phyloP scores from a whole-genome alignment of 169 alveolate species.

The Babesia bigemina region DNA sequence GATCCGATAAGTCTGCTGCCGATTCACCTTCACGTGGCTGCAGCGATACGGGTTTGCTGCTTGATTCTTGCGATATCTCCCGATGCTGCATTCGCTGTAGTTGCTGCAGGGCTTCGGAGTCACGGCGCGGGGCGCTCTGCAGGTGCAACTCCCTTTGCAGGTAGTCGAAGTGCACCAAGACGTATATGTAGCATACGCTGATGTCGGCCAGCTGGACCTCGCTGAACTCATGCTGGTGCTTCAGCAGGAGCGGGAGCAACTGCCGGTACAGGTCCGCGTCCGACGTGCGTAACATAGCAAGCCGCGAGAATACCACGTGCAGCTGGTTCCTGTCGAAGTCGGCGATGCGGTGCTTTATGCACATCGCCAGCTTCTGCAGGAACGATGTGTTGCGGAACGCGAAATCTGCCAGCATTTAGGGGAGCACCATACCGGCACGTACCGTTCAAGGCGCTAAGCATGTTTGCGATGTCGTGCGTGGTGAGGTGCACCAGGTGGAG shows the following conservation, averaged over 20 bases:
- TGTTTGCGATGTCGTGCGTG: constrained; percentile 36
- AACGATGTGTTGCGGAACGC: constrained; percentile 48
- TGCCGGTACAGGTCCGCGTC: constrained; percentile 40
- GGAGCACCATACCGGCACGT: neutral
- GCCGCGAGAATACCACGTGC: constrained; percentile 32
- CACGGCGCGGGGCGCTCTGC: neutral
- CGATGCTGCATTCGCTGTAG: neutral
- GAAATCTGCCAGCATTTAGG: constrained; percentile 11
- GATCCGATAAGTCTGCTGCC: neutral
- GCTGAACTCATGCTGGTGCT: constrained; percentile 46
- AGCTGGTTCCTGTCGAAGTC: constrained; percentile 36
- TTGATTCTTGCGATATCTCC: neutral
- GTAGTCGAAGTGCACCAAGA: constrained; percentile 54
- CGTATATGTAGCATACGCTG: constrained; percentile 18
- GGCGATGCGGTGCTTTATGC: constrained; percentile 49
- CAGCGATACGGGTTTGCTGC: too few relatives aligned
- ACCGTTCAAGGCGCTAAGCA: constrained; percentile 50
- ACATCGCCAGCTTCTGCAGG: constrained; percentile 40
- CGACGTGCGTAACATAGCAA: constrained; percentile 45
- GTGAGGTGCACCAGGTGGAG: constrained; percentile 55
- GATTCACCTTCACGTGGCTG: neutral
- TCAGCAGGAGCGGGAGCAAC: constrained; percentile 17
- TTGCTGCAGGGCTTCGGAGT: neutral
- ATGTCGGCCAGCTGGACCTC: constrained; percentile 54
- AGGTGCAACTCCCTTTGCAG: constrained; percentile 44